Percentiles rank a stretch among this genome's conserved stretches.
phyloP scores from a whole-genome alignment of 352 stramenopile species.

The Plasmopara viticola region DNA sequence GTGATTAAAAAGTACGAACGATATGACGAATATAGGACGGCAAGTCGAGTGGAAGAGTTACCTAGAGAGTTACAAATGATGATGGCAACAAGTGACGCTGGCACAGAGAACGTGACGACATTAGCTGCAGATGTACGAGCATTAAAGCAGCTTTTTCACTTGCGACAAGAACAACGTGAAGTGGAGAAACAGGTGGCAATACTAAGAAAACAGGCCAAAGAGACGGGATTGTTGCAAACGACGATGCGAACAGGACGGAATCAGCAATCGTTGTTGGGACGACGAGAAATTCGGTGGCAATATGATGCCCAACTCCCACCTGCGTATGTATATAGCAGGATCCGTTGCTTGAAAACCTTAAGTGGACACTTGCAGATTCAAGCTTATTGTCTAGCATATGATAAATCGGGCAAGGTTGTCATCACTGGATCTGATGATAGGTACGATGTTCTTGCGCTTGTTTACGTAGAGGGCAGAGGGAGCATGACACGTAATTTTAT shows the following conservation, averaged over 20 bases:
- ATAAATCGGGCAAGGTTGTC: constrained; percentile 92
- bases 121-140: constrained; percentile 69
- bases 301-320: constrained; percentile 33
- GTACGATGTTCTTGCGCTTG: constrained; percentile 20
- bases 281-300: constrained; percentile 42
- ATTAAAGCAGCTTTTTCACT: constrained; percentile 63
- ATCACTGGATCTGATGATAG: constrained; percentile 96
- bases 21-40: constrained; percentile 45
- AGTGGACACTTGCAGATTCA: constrained; percentile 92
- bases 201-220: constrained; percentile 34
- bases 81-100: constrained; percentile 18
- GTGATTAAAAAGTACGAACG: constrained; percentile 73
- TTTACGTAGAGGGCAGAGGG: not conserved
- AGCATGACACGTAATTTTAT: too few species aligned
- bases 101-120: constrained; percentile 33
- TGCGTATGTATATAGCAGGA: constrained; percentile 68
- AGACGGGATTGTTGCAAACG: constrained; percentile 42
- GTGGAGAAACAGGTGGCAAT: constrained; percentile 29
- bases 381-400: constrained; percentile 95
- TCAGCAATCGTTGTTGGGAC: constrained; percentile 42
- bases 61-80: constrained; percentile 39
- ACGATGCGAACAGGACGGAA: constrained; percentile 46
- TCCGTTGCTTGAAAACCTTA: constrained; percentile 78
- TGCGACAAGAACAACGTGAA: constrained; percentile 38
- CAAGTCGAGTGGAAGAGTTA: constrained; percentile 44